Evolutionary conservation across 2,329 filamentous ascomycete genomes (phyloP).

Genomic region (Raffaelea deltoideospora): DNA sequence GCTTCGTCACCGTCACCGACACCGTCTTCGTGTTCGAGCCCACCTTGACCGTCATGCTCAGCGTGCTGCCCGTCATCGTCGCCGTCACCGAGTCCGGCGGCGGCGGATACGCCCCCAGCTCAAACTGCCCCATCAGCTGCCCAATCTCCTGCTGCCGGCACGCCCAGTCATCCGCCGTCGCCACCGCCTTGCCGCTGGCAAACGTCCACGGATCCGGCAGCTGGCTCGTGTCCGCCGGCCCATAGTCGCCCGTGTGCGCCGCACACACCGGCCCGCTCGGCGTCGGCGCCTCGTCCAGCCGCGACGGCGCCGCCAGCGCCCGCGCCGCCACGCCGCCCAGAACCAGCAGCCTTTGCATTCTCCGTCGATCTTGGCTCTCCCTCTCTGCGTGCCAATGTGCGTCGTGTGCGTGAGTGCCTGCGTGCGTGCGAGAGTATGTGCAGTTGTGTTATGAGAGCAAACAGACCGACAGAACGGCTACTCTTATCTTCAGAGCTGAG

Average conservation of each 20-base stretch:
- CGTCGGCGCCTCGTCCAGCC: no score
- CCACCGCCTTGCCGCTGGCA: slow-evolving; percentile 23
- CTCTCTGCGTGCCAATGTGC: no score
- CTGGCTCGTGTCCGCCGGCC: slow-evolving; percentile 15
- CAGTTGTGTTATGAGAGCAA: no score
- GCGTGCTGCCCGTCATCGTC: slow-evolving; percentile 12
- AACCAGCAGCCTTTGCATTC: no score
- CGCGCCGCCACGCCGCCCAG: neutral
- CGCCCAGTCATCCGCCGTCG: slow-evolving; percentile 23
- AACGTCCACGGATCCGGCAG: slow-evolving; percentile 30
- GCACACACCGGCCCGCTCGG: neutral
- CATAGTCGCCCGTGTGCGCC: slow-evolving; percentile 10
- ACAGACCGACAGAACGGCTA: no score
- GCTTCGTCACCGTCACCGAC: slow-evolving; percentile 22
- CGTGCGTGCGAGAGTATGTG: no score
- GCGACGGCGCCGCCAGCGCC: neutral
- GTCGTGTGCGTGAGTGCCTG: no score
- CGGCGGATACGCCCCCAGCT: slow-evolving; percentile 27
- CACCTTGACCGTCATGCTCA: slow-evolving; percentile 13
- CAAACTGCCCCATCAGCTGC: slow-evolving; percentile 27
- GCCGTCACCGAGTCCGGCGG: slow-evolving; percentile 27
- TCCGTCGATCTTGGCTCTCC: no score
- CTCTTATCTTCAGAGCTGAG: no score
- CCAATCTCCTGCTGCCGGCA: slow-evolving; percentile 30
- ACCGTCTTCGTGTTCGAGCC: slow-evolving; percentile 23